Evolutionary conservation across 768 basidiomycete genomes (phyloP).

Genomic region (Agaricus subrufescens): DNA sequence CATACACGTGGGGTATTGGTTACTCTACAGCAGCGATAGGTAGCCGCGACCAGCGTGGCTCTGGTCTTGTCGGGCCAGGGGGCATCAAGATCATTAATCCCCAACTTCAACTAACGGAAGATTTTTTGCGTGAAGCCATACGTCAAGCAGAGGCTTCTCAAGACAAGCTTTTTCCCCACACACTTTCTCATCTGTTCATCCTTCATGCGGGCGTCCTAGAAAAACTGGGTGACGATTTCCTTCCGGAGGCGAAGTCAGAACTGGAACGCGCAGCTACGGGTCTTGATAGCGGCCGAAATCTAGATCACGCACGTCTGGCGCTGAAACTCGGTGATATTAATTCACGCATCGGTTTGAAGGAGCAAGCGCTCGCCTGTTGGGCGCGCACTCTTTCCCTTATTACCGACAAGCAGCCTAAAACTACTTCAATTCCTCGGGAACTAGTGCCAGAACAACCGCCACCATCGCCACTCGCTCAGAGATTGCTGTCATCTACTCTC

Average conservation of each 20-base stretch:
- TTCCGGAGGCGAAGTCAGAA: slow-evolving; percentile 49
- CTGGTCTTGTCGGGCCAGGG: slow-evolving; percentile 25
- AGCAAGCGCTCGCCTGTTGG: slow-evolving; percentile 69
- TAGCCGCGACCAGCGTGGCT: slow-evolving; percentile 29
- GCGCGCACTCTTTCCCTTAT: slow-evolving; percentile 46
- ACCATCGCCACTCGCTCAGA: slow-evolving; percentile 57
- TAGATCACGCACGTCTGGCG: slow-evolving; percentile 51
- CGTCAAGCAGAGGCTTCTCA: slow-evolving; percentile 34
- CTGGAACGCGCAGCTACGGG: slow-evolving; percentile 57
- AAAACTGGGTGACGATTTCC: slow-evolving; percentile 47
- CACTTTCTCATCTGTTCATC: slow-evolving; percentile 48
- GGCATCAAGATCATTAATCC: slow-evolving; percentile 46
- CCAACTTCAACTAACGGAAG: slow-evolving; percentile 48
- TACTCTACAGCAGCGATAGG: slow-evolving; percentile 31
- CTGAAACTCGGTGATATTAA: slow-evolving; percentile 66
- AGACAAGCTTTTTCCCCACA: slow-evolving; percentile 39
- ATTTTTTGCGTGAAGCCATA: slow-evolving; percentile 47
- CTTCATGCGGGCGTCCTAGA: slow-evolving; percentile 57
- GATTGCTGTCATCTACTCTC: slow-evolving; percentile 54
- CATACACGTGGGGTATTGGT: slow-evolving; percentile 58
- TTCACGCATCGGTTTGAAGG: slow-evolving; percentile 44
- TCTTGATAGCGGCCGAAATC: slow-evolving; percentile 27
- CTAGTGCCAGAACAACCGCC: slow-evolving; percentile 36
- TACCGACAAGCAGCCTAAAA: slow-evolving; percentile 20
- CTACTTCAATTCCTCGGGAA: slow-evolving; percentile 8